phyloP scores from a whole-genome alignment of 1,284 basidiomycete species.

The Ganoderma lucidum region DNA sequence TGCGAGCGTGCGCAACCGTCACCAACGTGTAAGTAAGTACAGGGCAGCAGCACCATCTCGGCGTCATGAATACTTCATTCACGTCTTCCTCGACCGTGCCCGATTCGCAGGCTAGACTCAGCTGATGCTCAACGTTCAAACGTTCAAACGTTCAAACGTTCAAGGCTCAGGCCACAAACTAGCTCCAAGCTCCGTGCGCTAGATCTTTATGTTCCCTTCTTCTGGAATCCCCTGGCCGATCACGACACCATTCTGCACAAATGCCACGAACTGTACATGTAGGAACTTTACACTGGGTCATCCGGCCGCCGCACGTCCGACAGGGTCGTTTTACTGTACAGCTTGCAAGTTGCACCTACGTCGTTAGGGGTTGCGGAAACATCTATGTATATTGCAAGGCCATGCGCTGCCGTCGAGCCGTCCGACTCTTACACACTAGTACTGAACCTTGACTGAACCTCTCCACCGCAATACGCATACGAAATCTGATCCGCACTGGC shows the following conservation, averaged over 20 bases:
- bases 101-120: neutral
- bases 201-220: neutral
- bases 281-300: neutral
- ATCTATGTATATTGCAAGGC: neutral
- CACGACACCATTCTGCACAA: neutral
- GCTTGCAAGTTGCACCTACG: neutral
- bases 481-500: neutral
- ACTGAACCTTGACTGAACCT: neutral
- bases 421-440: neutral
- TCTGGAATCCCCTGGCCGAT: neutral
- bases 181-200: constrained; percentile 2
- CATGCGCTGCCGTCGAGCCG: neutral
- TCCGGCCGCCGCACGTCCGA: neutral
- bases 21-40: neutral
- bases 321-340: neutral
- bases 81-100: neutral
- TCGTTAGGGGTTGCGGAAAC: neutral
- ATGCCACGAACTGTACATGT: neutral
- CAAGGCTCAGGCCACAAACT: neutral
- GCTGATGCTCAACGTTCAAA: neutral
- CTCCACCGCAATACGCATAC: neutral
- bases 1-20: neutral
- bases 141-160: too few species aligned
- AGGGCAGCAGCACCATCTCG: constrained; percentile 12
- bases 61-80: neutral